Conservation (phyloP, 495 filamentous ascomycete genomes). For the Cenococcum geophilum region DNA sequence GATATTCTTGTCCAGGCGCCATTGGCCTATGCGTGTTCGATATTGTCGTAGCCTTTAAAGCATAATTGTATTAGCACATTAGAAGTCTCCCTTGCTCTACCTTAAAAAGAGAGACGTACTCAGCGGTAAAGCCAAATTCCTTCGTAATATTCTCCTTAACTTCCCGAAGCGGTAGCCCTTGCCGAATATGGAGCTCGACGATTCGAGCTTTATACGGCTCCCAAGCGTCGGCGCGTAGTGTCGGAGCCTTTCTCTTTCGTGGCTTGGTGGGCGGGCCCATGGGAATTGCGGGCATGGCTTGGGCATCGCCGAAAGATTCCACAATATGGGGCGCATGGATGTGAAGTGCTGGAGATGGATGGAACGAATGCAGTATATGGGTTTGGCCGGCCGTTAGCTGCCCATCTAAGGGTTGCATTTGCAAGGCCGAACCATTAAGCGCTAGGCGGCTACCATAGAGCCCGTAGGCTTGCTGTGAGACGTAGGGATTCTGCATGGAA, state of each 20-base stretch:
- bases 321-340: slow-evolving; percentile 6
- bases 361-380: neutral
- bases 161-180: slow-evolving; percentile 17
- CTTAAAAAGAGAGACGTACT: slow-evolving; percentile 16
- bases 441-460: neutral
- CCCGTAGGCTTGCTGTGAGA: slow-evolving; percentile 5
- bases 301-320: slow-evolving; percentile 7
- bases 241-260: slow-evolving; percentile 30
- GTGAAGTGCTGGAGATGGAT: slow-evolving; percentile 11
- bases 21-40: slow-evolving; percentile 31
- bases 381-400: slow-evolving; percentile 7
- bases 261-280: slow-evolving; percentile 24
- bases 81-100: neutral
- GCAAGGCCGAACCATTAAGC: slow-evolving; percentile 5
- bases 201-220: too few relatives aligned
- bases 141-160: slow-evolving; percentile 22
- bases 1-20: slow-evolving; percentile 33
- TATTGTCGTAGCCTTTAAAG: slow-evolving; percentile 26
- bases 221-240: slow-evolving; percentile 23
- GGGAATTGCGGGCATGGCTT: slow-evolving; percentile 11
- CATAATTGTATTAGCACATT: slow-evolving; percentile 12
- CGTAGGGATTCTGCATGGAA: slow-evolving; percentile 1
- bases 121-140: slow-evolving; percentile 24
- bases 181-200: slow-evolving; percentile 24
- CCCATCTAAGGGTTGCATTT: slow-evolving; percentile 5